Conservation (phyloP, 768 basidiomycete genomes). For the Trichaptum fuscoviolaceum region DNA sequence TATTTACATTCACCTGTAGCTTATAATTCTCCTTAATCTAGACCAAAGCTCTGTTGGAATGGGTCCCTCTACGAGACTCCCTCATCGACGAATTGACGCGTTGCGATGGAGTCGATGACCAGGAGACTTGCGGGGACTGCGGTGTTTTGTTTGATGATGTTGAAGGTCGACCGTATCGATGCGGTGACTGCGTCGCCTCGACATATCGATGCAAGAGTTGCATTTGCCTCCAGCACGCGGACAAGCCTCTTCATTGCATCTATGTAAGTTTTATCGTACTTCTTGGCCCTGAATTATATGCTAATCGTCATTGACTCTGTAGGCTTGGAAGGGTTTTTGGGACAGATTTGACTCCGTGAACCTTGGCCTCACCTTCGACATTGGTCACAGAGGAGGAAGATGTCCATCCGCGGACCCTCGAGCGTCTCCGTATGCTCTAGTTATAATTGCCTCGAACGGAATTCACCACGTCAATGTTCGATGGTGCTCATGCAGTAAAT, state of each 20-base stretch:
- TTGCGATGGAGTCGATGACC: not conserved
- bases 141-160: not conserved
- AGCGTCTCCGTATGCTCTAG: slow-evolving; percentile 10
- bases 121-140: not conserved
- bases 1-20: not conserved
- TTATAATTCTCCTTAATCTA: not conserved
- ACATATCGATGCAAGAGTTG: not conserved
- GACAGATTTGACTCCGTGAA: not conserved
- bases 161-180: slow-evolving; percentile 4
- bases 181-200: not conserved
- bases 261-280: not conserved
- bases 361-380: not conserved
- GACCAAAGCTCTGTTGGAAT: not conserved
- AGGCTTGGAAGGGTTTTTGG: not conserved
- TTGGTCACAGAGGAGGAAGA: slow-evolving; percentile 1
- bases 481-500: slow-evolving; percentile 18
- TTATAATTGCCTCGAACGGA: slow-evolving; percentile 13
- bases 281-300: not conserved
- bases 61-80: slow-evolving; percentile 1
- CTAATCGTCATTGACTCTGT: not conserved
- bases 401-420: slow-evolving; percentile 6
- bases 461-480: slow-evolving; percentile 18
- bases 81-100: not conserved
- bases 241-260: slow-evolving; percentile 2
- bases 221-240: not conserved